These are phyloP conservation scores for Rhodotorula mucilaginosa DNA, from an alignment of 1,284 basidiomycete genomes.

Conservation along the genomic window DNA sequence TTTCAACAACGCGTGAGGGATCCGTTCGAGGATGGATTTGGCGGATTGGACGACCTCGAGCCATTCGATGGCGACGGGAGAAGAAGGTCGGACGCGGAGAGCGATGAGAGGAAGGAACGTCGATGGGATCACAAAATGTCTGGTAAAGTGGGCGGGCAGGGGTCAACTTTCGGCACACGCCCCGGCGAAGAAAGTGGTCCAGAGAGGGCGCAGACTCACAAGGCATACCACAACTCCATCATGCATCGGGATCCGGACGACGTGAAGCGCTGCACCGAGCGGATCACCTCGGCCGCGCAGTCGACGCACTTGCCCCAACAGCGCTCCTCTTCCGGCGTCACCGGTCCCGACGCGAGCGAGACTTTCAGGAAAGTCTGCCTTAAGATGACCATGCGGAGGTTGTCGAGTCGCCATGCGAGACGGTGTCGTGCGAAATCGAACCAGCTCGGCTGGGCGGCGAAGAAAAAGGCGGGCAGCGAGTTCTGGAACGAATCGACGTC, in stretches of 20 bases:
- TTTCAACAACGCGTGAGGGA: slow-evolving; percentile 13
- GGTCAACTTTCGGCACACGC: too few relatives aligned
- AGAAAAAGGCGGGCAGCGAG: slow-evolving; percentile 13
- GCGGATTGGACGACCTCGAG: slow-evolving; percentile 13
- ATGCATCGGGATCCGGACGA: not conserved
- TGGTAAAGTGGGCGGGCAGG: not conserved
- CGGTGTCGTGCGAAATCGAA: slow-evolving; percentile 11
- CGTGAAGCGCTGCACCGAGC: slow-evolving; percentile 3
- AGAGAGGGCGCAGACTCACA: not conserved
- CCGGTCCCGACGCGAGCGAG: not conserved
- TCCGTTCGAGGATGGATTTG: slow-evolving; percentile 9
- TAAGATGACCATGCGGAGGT: slow-evolving; percentile 16
- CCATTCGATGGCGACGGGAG: slow-evolving; percentile 11
- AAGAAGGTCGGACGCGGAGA: slow-evolving; percentile 9
- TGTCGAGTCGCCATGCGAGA: slow-evolving; percentile 14
- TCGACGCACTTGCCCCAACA: slow-evolving; percentile 5
- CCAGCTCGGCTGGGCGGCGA: not conserved
- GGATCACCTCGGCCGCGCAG: slow-evolving; percentile 7
- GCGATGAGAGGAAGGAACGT: slow-evolving; percentile 15
- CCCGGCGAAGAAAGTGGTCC: too few relatives aligned
- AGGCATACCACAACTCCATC: slow-evolving; percentile 21
- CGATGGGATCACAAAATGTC: slow-evolving; percentile 16
- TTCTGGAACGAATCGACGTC: slow-evolving; percentile 12
- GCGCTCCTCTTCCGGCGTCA: slow-evolving; percentile 4
- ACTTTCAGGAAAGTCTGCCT: slow-evolving; percentile 16